These are phyloP conservation scores for Macadamia integrifolia DNA, from an alignment of 164 flowering plant species.

Conservation along the genomic window DNA sequence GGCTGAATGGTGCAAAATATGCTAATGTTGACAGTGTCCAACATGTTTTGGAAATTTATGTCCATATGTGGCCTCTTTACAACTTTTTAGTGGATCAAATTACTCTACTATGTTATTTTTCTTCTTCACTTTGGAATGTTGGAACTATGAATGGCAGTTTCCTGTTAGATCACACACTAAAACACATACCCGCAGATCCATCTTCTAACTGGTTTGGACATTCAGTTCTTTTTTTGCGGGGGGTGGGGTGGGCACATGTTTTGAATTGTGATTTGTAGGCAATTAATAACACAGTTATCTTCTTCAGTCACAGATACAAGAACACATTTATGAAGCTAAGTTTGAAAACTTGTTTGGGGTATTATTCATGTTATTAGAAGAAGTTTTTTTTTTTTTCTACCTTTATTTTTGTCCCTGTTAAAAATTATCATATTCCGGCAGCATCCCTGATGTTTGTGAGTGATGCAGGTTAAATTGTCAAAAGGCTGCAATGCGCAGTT, in stretches of 20 bases:
- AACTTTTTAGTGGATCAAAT: not conserved
- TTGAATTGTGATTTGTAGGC: not conserved
- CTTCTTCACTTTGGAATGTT: not conserved
- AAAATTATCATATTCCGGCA: not conserved
- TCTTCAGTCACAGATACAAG: not conserved
- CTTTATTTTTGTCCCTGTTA: not conserved
- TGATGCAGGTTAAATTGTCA: slow-evolving; percentile 73
- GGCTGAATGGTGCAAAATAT: not conserved
- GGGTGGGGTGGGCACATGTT: not conserved
- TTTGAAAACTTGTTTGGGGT: not conserved
- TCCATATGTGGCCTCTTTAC: not conserved
- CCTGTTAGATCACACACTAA: too few relatives aligned
- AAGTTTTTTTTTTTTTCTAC: not conserved
- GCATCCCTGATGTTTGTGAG: not conserved
- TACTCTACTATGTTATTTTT: not conserved
- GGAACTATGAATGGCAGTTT: not conserved
- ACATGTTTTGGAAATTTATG: too few relatives aligned
- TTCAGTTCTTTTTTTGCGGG: not conserved
- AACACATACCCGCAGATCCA: not conserved
- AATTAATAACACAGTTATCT: not conserved
- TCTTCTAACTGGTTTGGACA: not conserved
- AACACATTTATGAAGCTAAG: not conserved
- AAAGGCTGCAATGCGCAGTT: slow-evolving; percentile 80
- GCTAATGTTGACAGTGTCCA: not conserved
- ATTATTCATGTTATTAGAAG: not conserved